Evolutionary conservation across 306 rosid genomes (phyloP).

Genomic region (Acacia acuminata): DNA sequence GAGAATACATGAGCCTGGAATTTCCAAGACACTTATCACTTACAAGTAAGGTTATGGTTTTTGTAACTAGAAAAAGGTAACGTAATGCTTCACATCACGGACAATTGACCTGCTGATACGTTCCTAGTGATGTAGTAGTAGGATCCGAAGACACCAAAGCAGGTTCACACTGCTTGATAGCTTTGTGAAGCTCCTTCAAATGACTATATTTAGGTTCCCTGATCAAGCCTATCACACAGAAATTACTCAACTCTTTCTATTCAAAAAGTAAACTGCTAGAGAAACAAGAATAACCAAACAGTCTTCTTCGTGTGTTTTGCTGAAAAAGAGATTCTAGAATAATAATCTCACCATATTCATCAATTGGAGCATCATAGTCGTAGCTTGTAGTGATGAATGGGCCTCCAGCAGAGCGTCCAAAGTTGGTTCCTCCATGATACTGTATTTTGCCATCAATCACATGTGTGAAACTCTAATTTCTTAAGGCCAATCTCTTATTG

Average conservation of each 20-base stretch:
- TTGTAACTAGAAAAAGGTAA: slow-evolving; percentile 14
- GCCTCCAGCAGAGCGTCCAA: slow-evolving; percentile 97
- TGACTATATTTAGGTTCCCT: slow-evolving; percentile 91
- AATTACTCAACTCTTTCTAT: slow-evolving; percentile 13
- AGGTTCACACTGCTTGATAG: slow-evolving; percentile 76
- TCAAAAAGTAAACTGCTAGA: neutral
- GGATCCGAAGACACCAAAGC: slow-evolving; percentile 91
- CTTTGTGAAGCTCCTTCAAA: slow-evolving; percentile 80
- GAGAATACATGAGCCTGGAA: slow-evolving; percentile 81
- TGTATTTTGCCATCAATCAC: slow-evolving; percentile 41
- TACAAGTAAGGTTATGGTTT: neutral
- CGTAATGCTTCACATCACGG: slow-evolving; percentile 15
- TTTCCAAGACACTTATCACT: slow-evolving; percentile 26
- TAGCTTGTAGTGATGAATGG: slow-evolving; percentile 93
- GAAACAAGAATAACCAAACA: neutral
- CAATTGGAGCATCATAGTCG: slow-evolving; percentile 96
- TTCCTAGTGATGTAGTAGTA: slow-evolving; percentile 65
- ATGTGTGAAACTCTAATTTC: slow-evolving; percentile 16
- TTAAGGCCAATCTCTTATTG: neutral
- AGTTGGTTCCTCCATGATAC: slow-evolving; percentile 99
- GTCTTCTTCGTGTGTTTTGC: neutral
- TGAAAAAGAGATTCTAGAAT: neutral
- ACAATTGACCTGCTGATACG: slow-evolving; percentile 75
- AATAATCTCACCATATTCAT: slow-evolving; percentile 80
- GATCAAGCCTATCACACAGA: slow-evolving; percentile 61